Evolutionary conservation across 305 asterid species (phyloP).

Genomic region (Fraxinus nigra): DNA sequence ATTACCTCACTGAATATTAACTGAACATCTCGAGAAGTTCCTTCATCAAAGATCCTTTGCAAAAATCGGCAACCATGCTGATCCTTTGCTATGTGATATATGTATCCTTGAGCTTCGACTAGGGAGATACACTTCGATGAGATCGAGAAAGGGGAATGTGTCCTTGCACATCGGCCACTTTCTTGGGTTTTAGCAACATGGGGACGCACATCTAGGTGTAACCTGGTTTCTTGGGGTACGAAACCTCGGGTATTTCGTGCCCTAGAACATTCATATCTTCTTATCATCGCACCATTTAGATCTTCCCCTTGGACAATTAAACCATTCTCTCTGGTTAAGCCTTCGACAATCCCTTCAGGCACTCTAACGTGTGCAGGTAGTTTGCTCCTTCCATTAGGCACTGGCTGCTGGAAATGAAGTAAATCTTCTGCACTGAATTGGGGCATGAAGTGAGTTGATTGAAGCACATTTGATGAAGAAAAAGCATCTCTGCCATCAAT

Average conservation of each 20-base stretch:
- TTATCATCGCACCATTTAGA: slow-evolving; percentile 27
- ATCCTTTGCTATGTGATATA: slow-evolving; percentile 65
- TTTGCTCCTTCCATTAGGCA: slow-evolving; percentile 32
- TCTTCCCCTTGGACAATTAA: slow-evolving; percentile 50
- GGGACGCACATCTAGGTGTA: background rate
- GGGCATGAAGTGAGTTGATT: slow-evolving; percentile 25
- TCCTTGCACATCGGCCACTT: slow-evolving; percentile 24
- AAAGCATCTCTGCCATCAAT: slow-evolving; percentile 35
- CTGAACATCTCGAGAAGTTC: slow-evolving; percentile 57
- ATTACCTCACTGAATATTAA: slow-evolving; percentile 66
- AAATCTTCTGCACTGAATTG: slow-evolving; percentile 25
- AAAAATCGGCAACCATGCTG: slow-evolving; percentile 89
- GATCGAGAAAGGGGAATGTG: slow-evolving; percentile 29
- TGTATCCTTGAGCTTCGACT: slow-evolving; percentile 51
- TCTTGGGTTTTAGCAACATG: slow-evolving; percentile 31
- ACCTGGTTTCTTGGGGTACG: slow-evolving; percentile 29
- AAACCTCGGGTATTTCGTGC: slow-evolving; percentile 23
- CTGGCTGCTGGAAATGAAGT: slow-evolving; percentile 27
- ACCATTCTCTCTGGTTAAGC: slow-evolving; percentile 41
- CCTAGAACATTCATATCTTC: slow-evolving; percentile 30
- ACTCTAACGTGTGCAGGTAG: slow-evolving; percentile 30
- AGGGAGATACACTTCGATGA: slow-evolving; percentile 50
- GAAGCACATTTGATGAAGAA: slow-evolving; percentile 33
- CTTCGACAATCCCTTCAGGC: slow-evolving; percentile 38
- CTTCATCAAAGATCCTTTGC: slow-evolving; percentile 77